Evolutionary conservation across 345 rosid species (phyloP).

Genomic region (Lumnitzera racemosa): DNA sequence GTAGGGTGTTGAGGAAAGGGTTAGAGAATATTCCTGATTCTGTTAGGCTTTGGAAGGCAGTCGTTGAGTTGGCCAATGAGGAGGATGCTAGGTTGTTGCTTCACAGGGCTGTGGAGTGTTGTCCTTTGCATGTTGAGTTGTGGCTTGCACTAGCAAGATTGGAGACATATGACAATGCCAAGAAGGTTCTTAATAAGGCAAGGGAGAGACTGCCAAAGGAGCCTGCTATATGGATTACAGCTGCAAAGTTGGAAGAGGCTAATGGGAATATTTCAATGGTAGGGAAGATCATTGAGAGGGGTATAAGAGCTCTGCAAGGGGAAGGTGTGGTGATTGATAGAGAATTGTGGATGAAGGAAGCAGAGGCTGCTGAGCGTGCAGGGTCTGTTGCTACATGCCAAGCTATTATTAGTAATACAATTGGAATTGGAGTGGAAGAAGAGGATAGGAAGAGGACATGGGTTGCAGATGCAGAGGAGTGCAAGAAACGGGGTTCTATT

Average conservation of each 20-base stretch:
- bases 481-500: constrained; percentile 81
- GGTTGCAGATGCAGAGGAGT: constrained; percentile 99
- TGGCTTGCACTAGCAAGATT: constrained; percentile 87
- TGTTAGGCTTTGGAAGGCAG: constrained; percentile 87
- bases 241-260: constrained; percentile 95
- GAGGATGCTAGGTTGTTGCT: constrained; percentile 73
- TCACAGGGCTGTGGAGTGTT: constrained; percentile 90
- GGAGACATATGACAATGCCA: constrained; percentile 70
- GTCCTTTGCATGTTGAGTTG: constrained; percentile 82
- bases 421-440: constrained; percentile 89
- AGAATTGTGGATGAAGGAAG: constrained; percentile 93
- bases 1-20: constrained; percentile 83
- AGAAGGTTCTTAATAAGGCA: constrained; percentile 70
- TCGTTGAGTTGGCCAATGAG: constrained; percentile 70
- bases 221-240: constrained; percentile 91
- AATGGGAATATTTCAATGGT: constrained; percentile 72
- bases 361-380: constrained; percentile 83
- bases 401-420: constrained; percentile 63
- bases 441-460: constrained; percentile 97
- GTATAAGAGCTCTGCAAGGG: constrained; percentile 74
- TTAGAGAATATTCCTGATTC: constrained; percentile 83
- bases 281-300: constrained; percentile 84
- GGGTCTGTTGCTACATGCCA: constrained; percentile 83
- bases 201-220: constrained; percentile 69
- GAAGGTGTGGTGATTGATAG: constrained; percentile 85